These are phyloP conservation scores for Lasiosphaeria hispida DNA, from an alignment of 495 filamentous ascomycete genomes.

Conservation along the genomic window DNA sequence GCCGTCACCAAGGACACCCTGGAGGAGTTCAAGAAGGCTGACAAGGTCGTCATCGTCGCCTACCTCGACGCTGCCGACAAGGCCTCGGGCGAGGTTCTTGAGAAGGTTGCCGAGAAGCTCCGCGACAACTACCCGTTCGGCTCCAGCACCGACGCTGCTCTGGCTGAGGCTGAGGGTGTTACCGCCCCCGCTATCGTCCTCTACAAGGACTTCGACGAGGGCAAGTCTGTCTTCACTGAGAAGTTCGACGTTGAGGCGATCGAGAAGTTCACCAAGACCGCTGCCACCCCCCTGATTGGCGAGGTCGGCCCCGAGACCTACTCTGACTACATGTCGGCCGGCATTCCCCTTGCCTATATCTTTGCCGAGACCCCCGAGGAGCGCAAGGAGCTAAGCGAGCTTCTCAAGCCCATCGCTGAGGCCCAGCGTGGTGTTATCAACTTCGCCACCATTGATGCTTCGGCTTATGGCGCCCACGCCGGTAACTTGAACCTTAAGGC, in stretches of 20 bases:
- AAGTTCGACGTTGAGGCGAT: conserved; percentile 75
- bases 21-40: conserved; percentile 94
- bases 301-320: conserved; percentile 99
- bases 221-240: conserved; percentile 79
- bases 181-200: conserved; percentile 83
- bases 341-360: conserved; percentile 93
- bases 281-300: conserved; percentile 87
- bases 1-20: conserved; percentile 72
- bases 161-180: conserved; percentile 89
- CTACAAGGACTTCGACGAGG: conserved; percentile 98
- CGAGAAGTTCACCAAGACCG: conserved; percentile 75
- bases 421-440: conserved; percentile 83
- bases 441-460: conserved; percentile 97
- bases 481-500: conserved; percentile 96
- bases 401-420: conserved; percentile 62
- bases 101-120: conserved; percentile 73
- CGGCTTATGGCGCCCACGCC: conserved; percentile 91
- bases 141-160: conserved; percentile 71
- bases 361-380: conserved; percentile 93
- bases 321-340: conserved; percentile 91
- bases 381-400: conserved; percentile 70
- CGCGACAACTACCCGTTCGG: conserved; percentile 93
- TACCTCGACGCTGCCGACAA: conserved; percentile 86
- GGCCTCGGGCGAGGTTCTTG: conserved; percentile 76
- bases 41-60: conserved; percentile 92